These are phyloP conservation scores for Diaporthe citriasiana DNA, from an alignment of 2,329 filamentous ascomycete species.

Conservation along the genomic window DNA sequence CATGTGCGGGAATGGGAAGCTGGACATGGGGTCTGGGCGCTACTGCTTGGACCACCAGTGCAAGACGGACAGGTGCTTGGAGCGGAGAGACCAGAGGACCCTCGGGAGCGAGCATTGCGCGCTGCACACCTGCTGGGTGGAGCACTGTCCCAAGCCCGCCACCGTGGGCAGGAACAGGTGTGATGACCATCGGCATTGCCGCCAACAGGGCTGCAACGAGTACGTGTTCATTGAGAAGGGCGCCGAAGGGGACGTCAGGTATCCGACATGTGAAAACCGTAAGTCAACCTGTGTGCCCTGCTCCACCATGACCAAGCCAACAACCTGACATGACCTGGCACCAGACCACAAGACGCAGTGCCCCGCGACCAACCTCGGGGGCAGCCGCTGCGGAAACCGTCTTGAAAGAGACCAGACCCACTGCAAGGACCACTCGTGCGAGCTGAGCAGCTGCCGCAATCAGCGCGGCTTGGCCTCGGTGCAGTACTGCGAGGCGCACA, in stretches of 20 bases:
- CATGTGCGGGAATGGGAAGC: constrained; percentile 17
- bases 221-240: constrained; percentile 36
- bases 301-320: not conserved
- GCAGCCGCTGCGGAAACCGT: constrained; percentile 33
- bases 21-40: constrained; percentile 21
- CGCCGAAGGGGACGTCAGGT: constrained; percentile 16
- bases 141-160: constrained; percentile 22
- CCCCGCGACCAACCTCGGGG: constrained; percentile 20
- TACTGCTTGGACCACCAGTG: constrained; percentile 38
- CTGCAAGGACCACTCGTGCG: constrained; percentile 42
- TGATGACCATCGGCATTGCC: constrained; percentile 31
- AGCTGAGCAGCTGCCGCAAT: constrained; percentile 38
- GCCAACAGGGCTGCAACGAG: constrained; percentile 31
- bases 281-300: not conserved
- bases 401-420: constrained; percentile 19
- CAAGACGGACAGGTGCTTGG: constrained; percentile 28
- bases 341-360: constrained; percentile 41
- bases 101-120: constrained; percentile 31
- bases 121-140: constrained; percentile 36
- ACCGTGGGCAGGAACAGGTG: constrained; percentile 10
- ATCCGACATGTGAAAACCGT: constrained; percentile 35
- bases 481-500: constrained; percentile 47
- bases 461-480: constrained; percentile 29
- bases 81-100: constrained; percentile 35
- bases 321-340: not conserved